A percentile compares a stretch with the other conserved stretches of the same genome.
Evolutionary conservation across 1,284 basidiomycete genomes (phyloP).

Genomic region (Leucoagaricus sp.): DNA sequence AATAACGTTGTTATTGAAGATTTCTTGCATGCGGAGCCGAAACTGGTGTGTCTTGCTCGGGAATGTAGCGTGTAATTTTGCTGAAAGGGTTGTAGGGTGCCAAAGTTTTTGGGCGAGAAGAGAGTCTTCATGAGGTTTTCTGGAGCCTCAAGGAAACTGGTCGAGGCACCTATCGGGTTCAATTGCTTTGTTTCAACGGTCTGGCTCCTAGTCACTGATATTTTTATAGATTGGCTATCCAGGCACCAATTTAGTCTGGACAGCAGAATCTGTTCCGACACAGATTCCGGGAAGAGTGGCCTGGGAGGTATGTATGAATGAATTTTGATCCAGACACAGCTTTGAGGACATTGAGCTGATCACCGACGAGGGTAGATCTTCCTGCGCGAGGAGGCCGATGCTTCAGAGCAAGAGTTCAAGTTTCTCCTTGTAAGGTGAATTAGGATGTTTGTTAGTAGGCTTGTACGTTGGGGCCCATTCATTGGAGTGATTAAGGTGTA

Average conservation of each 20-base stretch:
- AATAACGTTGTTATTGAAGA: neutral
- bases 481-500: too few species aligned
- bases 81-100: neutral
- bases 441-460: too few species aligned
- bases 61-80: neutral
- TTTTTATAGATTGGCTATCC: neutral
- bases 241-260: neutral
- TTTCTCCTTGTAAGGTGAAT: neutral
- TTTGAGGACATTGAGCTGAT: neutral
- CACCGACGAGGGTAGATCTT: neutral
- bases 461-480: neutral
- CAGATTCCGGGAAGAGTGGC: neutral
- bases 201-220: neutral
- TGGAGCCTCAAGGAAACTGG: neutral
- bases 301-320: neutral
- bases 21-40: neutral
- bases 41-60: neutral
- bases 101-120: neutral
- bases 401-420: conserved; percentile 1
- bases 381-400: neutral
- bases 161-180: neutral
- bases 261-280: neutral
- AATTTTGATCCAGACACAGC: neutral
- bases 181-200: neutral
- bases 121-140: neutral